These are phyloP conservation scores for Leptomonas pyrrhocoris DNA, from an alignment of 208 protist genomes.

Conservation along the genomic window DNA sequence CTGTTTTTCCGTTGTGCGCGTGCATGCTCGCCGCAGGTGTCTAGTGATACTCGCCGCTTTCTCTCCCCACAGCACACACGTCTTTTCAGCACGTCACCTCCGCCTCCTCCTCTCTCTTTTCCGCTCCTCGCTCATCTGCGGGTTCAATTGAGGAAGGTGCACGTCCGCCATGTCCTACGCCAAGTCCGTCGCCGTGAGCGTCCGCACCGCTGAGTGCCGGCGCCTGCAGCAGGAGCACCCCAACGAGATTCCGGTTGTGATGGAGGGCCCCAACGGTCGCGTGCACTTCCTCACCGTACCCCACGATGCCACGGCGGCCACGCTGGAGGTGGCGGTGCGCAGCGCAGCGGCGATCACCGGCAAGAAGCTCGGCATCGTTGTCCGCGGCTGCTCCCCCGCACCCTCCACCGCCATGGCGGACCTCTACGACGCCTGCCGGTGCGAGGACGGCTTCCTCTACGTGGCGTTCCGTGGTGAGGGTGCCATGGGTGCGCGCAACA, in stretches of 20 bases:
- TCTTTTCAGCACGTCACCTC: too few relatives aligned
- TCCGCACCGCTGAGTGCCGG: constrained; percentile 31
- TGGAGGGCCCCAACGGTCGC: constrained; percentile 28
- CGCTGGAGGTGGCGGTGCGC: constrained; percentile 32
- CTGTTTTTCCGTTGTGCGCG: too few relatives aligned
- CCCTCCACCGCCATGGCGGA: constrained; percentile 19
- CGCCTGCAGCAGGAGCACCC: constrained; percentile 39
- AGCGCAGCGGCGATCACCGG: constrained; percentile 13
- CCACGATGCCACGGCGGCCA: constrained; percentile 28
- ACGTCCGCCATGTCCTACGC: constrained; percentile 16
- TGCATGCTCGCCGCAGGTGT: too few relatives aligned
- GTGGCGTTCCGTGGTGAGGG: constrained; percentile 17
- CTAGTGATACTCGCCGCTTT: too few relatives aligned
- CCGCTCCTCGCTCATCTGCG: too few relatives aligned
- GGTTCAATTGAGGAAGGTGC: too few relatives aligned
- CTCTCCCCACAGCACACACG: too few relatives aligned
- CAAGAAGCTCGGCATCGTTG: constrained; percentile 25
- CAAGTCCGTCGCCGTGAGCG: constrained; percentile 14
- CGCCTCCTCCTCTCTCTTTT: too few relatives aligned
- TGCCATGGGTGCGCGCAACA: constrained; percentile 15
- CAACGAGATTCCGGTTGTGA: constrained; percentile 19
- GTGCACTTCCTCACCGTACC: constrained; percentile 23
- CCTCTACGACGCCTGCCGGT: constrained; percentile 26
- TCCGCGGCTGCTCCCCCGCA: constrained; percentile 31
- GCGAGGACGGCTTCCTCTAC: constrained; percentile 32